phyloP scores from a whole-genome alignment of 345 rosid species.

The Rhodamnia argentea region DNA sequence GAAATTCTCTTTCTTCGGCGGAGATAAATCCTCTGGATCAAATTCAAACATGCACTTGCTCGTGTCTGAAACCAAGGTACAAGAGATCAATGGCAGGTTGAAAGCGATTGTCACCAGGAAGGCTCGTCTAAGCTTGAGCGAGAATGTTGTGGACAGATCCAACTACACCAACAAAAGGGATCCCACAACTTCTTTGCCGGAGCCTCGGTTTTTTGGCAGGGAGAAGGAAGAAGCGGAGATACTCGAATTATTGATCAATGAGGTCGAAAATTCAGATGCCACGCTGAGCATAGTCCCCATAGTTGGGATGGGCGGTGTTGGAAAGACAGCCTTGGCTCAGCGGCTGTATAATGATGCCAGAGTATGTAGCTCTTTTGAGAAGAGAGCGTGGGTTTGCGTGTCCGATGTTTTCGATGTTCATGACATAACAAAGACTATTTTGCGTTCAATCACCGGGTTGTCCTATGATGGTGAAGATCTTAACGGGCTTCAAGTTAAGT shows the following conservation, averaged over 20 bases:
- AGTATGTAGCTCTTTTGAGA: neutral
- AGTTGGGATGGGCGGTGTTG: neutral
- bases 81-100: neutral
- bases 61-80: neutral
- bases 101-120: neutral
- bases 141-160: neutral
- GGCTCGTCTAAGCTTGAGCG: neutral
- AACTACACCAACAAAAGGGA: neutral
- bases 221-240: neutral
- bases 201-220: neutral
- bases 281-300: neutral
- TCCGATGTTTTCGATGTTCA: neutral
- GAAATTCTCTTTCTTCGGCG: neutral
- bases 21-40: neutral
- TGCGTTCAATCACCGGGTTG: neutral
- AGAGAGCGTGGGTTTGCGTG: neutral
- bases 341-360: accelerated
- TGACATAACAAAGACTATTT: neutral
- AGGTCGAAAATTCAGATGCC: accelerated
- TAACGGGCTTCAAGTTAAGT: neutral
- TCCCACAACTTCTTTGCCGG: neutral
- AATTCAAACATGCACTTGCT: neutral
- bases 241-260: neutral
- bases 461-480: accelerated
- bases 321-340: neutral